Conservation (phyloP, 345 rosid species). For the Jatropha curcas region DNA sequence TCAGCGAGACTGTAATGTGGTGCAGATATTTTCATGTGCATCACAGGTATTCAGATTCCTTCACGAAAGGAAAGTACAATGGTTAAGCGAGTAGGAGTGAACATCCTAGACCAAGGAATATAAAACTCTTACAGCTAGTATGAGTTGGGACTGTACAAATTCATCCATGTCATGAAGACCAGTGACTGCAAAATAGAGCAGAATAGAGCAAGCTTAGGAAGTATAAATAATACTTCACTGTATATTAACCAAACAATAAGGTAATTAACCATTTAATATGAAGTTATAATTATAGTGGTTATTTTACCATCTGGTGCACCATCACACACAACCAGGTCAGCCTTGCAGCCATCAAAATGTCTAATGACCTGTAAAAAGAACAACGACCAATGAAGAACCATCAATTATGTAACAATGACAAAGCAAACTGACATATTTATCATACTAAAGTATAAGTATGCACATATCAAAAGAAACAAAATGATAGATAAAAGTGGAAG, state of each 20-base stretch:
- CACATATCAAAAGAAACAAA: neutral
- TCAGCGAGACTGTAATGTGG: neutral
- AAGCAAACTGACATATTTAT: neutral
- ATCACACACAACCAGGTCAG: conserved; percentile 97
- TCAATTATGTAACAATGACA: neutral
- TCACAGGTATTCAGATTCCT: neutral
- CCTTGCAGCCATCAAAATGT: conserved; percentile 95
- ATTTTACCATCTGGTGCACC: conserved; percentile 95
- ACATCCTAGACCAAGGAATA: neutral
- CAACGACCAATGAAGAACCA: neutral
- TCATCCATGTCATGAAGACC: conserved; percentile 99
- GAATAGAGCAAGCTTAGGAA: conserved; percentile 17
- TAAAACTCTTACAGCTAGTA: conserved; percentile 70
- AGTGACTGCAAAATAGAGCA: conserved; percentile 60
- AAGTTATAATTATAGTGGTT: conserved; percentile 4
- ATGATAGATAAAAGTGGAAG: neutral
- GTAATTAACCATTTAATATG: neutral
- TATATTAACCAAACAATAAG: neutral
- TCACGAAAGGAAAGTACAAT: neutral
- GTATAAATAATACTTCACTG: neutral
- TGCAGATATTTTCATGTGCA: neutral
- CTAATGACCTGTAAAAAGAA: conserved; percentile 64
- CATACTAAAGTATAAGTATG: neutral
- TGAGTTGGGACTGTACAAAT: conserved; percentile 94
- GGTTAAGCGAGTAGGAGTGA: neutral